Conservation (phyloP, 192 early-diverging fungal genomes). For the Geranomyces michiganensis region DNA sequence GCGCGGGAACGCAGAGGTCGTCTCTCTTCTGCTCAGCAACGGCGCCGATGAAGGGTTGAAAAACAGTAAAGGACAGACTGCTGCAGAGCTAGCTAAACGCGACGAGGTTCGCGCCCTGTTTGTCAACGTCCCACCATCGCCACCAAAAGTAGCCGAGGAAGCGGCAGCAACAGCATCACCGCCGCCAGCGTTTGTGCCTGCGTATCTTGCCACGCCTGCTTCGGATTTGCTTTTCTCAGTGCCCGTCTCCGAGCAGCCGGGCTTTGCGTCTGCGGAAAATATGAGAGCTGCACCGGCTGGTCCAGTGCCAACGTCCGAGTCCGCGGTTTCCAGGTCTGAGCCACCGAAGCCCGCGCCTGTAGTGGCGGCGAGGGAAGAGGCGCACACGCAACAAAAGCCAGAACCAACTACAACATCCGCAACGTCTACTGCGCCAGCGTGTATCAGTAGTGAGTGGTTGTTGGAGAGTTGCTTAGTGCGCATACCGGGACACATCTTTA, state of each 20-base stretch:
- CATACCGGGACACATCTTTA: too few species aligned
- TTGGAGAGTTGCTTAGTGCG: too few species aligned
- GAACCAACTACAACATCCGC: too few species aligned
- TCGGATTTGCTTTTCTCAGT: neutral
- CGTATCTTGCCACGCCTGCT: slow-evolving; percentile 1
- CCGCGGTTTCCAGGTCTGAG: too few species aligned
- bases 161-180: neutral
- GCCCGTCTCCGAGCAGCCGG: neutral
- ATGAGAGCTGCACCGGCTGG: too few species aligned
- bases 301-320: too few species aligned
- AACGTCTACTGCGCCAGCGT: too few species aligned
- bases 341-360: too few species aligned
- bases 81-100: slow-evolving; percentile 62
- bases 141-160: neutral
- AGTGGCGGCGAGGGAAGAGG: too few species aligned
- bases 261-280: neutral
- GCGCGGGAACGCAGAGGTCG: slow-evolving; percentile 74
- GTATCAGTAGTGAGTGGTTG: too few species aligned
- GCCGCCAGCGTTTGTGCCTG: neutral
- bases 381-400: too few species aligned
- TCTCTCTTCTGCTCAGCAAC: slow-evolving; percentile 71
- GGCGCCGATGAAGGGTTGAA: slow-evolving; percentile 71
- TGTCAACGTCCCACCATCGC: neutral
- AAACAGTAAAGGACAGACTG: slow-evolving; percentile 72
- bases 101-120: slow-evolving; percentile 14